Percentiles rank a stretch among this genome's conserved stretches.
Conservation (phyloP, 495 filamentous ascomycete species). For the Lasiosphaeria ovina region DNA sequence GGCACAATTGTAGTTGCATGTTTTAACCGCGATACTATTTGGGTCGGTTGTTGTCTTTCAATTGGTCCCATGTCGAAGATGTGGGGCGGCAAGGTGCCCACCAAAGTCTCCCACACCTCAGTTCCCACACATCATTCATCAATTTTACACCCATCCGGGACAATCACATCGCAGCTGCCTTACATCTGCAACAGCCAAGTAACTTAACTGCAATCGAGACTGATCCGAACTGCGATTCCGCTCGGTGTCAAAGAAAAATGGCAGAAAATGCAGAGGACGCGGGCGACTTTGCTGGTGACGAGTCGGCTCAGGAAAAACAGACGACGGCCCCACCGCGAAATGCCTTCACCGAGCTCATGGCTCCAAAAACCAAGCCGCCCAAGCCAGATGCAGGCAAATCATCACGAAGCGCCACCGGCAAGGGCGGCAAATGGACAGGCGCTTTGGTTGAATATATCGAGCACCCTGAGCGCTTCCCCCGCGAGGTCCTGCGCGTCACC, state of each 20-base stretch:
- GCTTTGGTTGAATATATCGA: slow-evolving; percentile 69
- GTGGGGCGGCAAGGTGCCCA: too few species aligned
- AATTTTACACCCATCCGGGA: too few species aligned
- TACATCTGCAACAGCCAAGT: too few species aligned
- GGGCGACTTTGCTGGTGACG: slow-evolving; percentile 2
- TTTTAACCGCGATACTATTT: too few species aligned
- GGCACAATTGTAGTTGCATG: too few species aligned
- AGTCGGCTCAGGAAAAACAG: neutral
- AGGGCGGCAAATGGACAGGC: slow-evolving; percentile 48
- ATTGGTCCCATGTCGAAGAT: too few species aligned
- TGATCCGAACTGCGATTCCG: too few species aligned
- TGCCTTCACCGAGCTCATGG: slow-evolving; percentile 65
- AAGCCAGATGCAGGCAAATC: slow-evolving; percentile 13
- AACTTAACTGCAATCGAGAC: too few species aligned
- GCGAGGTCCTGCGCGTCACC: slow-evolving; percentile 66
- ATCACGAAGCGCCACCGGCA: slow-evolving; percentile 17
- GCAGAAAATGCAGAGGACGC: slow-evolving; percentile 21
- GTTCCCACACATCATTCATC: too few species aligned
- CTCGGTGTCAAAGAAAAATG: slow-evolving; percentile 6
- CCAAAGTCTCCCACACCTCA: too few species aligned
- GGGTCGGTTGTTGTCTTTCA: too few species aligned
- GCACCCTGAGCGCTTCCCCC: slow-evolving; percentile 63
- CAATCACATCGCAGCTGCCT: too few species aligned
- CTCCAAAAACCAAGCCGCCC: slow-evolving; percentile 49
- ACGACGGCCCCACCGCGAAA: slow-evolving; percentile 15